phyloP scores from a whole-genome alignment of 306 rosid genomes.

The Sphenostylis stenocarpa region DNA sequence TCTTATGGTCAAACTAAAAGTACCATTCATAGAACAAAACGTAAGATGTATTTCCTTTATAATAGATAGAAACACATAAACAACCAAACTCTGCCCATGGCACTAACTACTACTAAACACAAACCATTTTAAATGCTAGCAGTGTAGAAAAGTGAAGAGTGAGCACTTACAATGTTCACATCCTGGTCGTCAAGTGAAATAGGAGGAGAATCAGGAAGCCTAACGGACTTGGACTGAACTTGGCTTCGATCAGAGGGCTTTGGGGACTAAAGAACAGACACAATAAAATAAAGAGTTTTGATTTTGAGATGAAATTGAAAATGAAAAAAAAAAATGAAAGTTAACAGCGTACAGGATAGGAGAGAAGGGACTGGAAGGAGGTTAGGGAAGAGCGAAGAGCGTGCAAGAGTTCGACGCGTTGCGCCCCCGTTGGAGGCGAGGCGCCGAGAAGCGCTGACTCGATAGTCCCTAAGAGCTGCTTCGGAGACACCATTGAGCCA shows the following conservation, averaged over 20 bases:
- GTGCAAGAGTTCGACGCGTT: conserved; percentile 77
- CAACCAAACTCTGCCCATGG: neutral
- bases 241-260: conserved; percentile 81
- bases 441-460: conserved; percentile 79
- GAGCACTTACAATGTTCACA: conserved; percentile 74
- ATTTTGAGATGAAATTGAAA: neutral
- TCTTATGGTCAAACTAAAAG: neutral
- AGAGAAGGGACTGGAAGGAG: conserved; percentile 70
- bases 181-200: conserved; percentile 91
- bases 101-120: neutral
- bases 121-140: neutral
- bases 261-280: conserved; percentile 51
- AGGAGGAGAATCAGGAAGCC: conserved; percentile 74
- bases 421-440: conserved; percentile 69
- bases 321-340: neutral
- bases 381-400: conserved; percentile 67
- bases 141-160: neutral
- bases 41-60: neutral
- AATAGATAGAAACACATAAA: neutral
- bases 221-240: conserved; percentile 74
- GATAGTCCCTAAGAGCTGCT: conserved; percentile 66
- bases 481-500: conserved; percentile 60
- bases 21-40: neutral
- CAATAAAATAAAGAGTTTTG: neutral
- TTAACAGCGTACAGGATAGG: conserved; percentile 56